These are phyloP conservation scores for Globisporangium spiculum DNA, from an alignment of 352 stramenopile species.

Conservation along the genomic window DNA sequence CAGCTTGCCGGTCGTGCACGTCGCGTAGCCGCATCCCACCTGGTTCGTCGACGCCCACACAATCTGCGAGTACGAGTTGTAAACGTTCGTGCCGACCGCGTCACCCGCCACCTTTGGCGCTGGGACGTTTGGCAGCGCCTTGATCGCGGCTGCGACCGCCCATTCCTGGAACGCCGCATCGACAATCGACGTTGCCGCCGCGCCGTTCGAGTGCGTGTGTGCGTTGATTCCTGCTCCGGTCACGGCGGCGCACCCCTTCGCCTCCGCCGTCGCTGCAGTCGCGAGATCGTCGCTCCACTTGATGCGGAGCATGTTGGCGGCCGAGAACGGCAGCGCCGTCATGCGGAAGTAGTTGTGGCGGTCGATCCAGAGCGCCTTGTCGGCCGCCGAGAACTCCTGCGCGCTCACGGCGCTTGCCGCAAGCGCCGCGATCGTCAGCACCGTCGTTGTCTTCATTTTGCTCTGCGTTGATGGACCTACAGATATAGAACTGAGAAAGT, in stretches of 20 bases:
- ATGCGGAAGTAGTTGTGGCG: constrained; percentile 80
- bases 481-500: background rate
- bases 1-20: constrained; percentile 35
- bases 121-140: constrained; percentile 38
- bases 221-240: constrained; percentile 43
- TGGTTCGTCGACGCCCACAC: constrained; percentile 60
- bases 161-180: constrained; percentile 58
- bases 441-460: constrained; percentile 18
- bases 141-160: constrained; percentile 52
- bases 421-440: constrained; percentile 6
- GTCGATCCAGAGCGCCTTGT: constrained; percentile 69
- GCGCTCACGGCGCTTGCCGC: constrained; percentile 1
- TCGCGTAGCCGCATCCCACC: constrained; percentile 57
- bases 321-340: constrained; percentile 59
- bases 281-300: constrained; percentile 54
- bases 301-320: constrained; percentile 64
- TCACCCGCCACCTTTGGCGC: constrained; percentile 44
- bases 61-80: constrained; percentile 78
- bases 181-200: constrained; percentile 26
- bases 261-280: constrained; percentile 32
- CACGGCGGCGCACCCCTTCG: constrained; percentile 34
- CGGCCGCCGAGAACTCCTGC: constrained; percentile 27
- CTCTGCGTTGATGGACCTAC: background rate
- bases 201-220: constrained; percentile 32
- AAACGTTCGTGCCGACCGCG: constrained; percentile 47